phyloP scores from a whole-genome alignment of 306 rosid genomes.

The Cucurbita moschata region DNA sequence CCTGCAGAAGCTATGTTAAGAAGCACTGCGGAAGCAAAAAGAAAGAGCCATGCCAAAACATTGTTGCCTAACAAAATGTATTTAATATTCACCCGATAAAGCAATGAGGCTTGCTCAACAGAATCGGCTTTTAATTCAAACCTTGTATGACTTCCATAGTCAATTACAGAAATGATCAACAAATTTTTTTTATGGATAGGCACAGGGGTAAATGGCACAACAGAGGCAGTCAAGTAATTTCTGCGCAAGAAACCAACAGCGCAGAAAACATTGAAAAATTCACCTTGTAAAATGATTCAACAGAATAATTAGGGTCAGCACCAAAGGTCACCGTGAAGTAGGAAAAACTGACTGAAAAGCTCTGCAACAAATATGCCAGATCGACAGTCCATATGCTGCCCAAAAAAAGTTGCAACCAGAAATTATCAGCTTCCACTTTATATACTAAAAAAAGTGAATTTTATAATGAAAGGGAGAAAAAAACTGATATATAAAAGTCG shows the following conservation, averaged over 20 bases:
- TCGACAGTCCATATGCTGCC: slow-evolving; percentile 97
- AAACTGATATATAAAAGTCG: background rate
- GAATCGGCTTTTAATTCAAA: background rate
- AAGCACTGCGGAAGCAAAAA: background rate
- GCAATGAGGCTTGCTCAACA: background rate
- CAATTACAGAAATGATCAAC: background rate
- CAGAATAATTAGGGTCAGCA: slow-evolving; percentile 82
- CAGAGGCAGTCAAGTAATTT: background rate
- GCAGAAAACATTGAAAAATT: background rate
- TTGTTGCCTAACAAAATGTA: background rate
- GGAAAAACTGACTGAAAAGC: slow-evolving; percentile 55
- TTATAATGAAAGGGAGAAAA: background rate
- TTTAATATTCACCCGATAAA: background rate
- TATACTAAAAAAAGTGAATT: background rate
- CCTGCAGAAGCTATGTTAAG: slow-evolving; percentile 37
- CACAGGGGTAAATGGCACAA: background rate
- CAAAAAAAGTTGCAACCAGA: slow-evolving; percentile 9
- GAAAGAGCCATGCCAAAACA: slow-evolving; percentile 2
- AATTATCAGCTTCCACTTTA: background rate
- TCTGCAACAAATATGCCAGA: slow-evolving; percentile 74
- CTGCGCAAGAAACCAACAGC: background rate
- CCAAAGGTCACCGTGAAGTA: slow-evolving; percentile 87
- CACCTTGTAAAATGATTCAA: slow-evolving; percentile 90
- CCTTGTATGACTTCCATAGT: background rate
- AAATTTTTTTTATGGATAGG: background rate